Conservation (phyloP, 1,284 basidiomycete species). For the Ceratobasidium sp. region DNA sequence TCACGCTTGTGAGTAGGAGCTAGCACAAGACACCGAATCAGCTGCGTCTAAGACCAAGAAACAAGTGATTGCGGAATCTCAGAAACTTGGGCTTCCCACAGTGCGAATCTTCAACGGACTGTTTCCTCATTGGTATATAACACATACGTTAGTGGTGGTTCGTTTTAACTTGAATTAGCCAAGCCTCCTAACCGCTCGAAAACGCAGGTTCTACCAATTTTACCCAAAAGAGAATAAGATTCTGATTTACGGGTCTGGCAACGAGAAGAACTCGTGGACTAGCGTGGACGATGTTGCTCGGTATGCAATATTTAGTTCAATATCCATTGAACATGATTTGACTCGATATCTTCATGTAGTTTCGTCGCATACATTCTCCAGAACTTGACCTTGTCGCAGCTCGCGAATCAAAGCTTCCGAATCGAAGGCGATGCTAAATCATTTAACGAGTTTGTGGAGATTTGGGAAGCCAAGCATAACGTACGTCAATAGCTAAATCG, state of each 20-base stretch:
- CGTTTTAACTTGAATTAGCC: too few relatives aligned
- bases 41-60: slow-evolving; percentile 31
- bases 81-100: not conserved
- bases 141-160: slow-evolving; percentile 21
- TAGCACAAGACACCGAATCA: slow-evolving; percentile 13
- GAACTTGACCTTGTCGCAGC: slow-evolving; percentile 12
- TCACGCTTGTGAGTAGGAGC: slow-evolving; percentile 21
- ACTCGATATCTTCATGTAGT: not conserved
- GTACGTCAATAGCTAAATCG: not conserved
- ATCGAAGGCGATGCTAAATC: slow-evolving; percentile 44
- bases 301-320: not conserved
- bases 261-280: slow-evolving; percentile 42
- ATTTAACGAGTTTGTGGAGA: slow-evolving; percentile 44
- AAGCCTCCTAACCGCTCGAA: not conserved
- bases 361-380: slow-evolving; percentile 32
- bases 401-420: slow-evolving; percentile 25
- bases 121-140: slow-evolving; percentile 36
- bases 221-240: slow-evolving; percentile 30
- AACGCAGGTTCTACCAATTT: slow-evolving; percentile 31
- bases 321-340: not conserved
- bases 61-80: not conserved
- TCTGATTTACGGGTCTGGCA: slow-evolving; percentile 20
- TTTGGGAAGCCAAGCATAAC: slow-evolving; percentile 44
- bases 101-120: slow-evolving; percentile 33
- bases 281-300: slow-evolving; percentile 36